These are phyloP conservation scores for Nannochloropsis salina DNA, from an alignment of 108 stramenopile genomes.

Conservation along the genomic window DNA sequence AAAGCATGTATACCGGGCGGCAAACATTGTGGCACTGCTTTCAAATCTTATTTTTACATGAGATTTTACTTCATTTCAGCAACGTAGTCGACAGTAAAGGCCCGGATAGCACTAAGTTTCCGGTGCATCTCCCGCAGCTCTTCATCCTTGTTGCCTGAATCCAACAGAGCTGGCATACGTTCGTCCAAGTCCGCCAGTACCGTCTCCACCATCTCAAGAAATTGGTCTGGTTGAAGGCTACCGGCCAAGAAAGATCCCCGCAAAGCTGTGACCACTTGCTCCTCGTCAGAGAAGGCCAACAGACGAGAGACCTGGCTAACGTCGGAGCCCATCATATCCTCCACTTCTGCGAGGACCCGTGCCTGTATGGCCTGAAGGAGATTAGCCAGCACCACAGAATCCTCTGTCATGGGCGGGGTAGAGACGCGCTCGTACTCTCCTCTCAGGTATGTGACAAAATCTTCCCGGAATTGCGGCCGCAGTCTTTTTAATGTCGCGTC, in stretches of 20 bases:
- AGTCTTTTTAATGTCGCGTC: conserved; percentile 6
- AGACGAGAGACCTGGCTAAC: neutral
- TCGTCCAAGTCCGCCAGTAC: conserved; percentile 12
- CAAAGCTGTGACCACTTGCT: conserved; percentile 19
- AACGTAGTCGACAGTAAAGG: neutral
- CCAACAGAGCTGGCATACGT: conserved; percentile 7
- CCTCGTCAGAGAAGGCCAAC: neutral
- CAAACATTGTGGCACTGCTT: too few relatives aligned
- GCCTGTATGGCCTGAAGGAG: neutral
- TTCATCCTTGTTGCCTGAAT: neutral
- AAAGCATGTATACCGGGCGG: too few relatives aligned
- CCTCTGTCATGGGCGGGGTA: neutral
- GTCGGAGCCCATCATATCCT: conserved; percentile 8
- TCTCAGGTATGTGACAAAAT: neutral
- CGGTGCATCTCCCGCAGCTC: conserved; percentile 15
- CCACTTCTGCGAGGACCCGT: neutral
- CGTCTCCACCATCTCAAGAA: conserved; percentile 17
- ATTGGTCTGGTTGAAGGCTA: neutral
- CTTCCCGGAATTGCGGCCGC: neutral
- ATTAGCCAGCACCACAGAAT: conserved; percentile 6
- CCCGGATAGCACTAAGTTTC: neutral
- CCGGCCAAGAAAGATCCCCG: conserved; percentile 9
- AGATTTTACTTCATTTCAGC: neutral
- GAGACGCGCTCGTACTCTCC: neutral
- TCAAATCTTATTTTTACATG: too few relatives aligned